Percentiles rank a stretch among this genome's conserved stretches.
These are phyloP conservation scores for Daldinia sp. DNA, from an alignment of 2,329 filamentous ascomycete species.

Conservation along the genomic window DNA sequence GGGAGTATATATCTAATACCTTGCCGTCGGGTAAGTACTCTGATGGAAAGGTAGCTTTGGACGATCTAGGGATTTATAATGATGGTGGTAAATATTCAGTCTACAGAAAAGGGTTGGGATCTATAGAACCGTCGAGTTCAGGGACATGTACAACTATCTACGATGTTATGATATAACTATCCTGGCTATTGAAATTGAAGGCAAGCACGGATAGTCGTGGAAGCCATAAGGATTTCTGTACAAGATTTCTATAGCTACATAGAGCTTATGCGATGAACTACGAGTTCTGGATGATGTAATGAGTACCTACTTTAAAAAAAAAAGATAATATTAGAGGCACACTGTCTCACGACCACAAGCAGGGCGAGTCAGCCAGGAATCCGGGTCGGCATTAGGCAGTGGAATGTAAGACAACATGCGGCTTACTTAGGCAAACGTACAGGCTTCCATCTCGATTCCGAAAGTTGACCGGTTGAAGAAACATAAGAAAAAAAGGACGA, in stretches of 20 bases:
- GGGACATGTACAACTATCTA: constrained; percentile 25
- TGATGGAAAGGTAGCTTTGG: constrained; percentile 5
- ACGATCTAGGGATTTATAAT: constrained; percentile 23
- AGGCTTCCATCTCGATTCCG: not conserved
- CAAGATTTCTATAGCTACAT: not conserved
- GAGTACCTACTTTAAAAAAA: not conserved
- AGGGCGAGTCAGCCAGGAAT: not conserved
- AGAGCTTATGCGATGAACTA: not conserved
- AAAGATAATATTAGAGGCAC: not conserved
- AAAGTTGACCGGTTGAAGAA: constrained; percentile 28
- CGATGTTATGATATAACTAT: constrained; percentile 29
- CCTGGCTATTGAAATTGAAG: constrained; percentile 10
- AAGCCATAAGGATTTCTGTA: constrained; percentile 1
- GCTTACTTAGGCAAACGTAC: constrained; percentile 9
- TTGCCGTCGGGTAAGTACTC: constrained; percentile 8
- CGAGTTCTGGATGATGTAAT: constrained; percentile 3
- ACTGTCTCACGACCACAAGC: not conserved
- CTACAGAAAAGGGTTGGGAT: constrained; percentile 17
- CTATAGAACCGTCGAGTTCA: constrained; percentile 21
- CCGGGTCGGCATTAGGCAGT: constrained; percentile 2
- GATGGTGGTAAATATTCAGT: constrained; percentile 23
- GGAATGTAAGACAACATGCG: constrained; percentile 8
- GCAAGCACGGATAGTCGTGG: not conserved
- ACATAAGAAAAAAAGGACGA: not conserved
- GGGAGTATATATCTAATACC: constrained; percentile 21